Evolutionary conservation across 306 rosid species (phyloP).

Genomic region (Lupinus albus): DNA sequence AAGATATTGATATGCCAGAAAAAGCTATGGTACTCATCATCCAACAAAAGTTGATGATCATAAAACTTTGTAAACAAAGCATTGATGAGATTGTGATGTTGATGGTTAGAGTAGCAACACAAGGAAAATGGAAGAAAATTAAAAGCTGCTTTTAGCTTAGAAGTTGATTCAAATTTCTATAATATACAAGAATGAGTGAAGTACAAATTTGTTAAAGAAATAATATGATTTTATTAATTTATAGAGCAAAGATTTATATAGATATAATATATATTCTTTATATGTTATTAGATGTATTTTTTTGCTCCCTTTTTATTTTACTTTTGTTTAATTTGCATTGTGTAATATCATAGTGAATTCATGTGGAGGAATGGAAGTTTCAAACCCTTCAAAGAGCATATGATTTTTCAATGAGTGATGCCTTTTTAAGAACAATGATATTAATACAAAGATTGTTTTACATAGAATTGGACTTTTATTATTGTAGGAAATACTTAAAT

Average conservation of each 20-base stretch:
- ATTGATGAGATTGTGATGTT: constrained; percentile 34
- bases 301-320: constrained; percentile 5
- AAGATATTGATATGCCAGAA: constrained; percentile 88
- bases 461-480: background rate
- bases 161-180: constrained; percentile 41
- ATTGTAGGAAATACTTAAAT: constrained; percentile 10
- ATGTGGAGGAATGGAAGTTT: background rate
- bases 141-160: too few relatives aligned
- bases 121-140: too few relatives aligned
- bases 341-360: constrained; percentile 9
- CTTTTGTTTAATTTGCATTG: background rate
- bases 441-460: constrained; percentile 14
- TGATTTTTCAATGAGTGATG: background rate
- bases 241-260: constrained; percentile 44
- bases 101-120: constrained; percentile 29
- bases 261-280: constrained; percentile 42
- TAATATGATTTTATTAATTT: constrained; percentile 56
- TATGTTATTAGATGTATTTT: constrained; percentile 45
- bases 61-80: constrained; percentile 26
- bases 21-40: constrained; percentile 81
- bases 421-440: constrained; percentile 1
- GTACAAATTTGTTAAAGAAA: constrained; percentile 45
- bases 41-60: constrained; percentile 60
- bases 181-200: constrained; percentile 36
- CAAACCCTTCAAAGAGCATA: background rate